Base-by-base conservation (phyloP, 192 early-diverging fungal genomes). In the Backusella parvicylindrica region DNA sequence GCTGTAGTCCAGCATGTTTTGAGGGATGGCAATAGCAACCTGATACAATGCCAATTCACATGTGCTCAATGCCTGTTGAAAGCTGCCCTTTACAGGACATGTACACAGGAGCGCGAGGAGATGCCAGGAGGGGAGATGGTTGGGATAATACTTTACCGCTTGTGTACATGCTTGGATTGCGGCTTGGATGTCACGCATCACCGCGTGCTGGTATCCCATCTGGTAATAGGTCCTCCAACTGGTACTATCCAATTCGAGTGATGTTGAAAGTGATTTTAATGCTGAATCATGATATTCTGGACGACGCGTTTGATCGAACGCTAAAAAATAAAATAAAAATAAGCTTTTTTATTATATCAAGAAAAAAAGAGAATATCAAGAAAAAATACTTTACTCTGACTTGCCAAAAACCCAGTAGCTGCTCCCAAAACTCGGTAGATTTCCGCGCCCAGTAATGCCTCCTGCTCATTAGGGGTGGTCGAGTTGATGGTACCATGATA, bases 51-150 rank as follows among this genome's bases (percentile, higher is more conserved):
- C 91, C 8, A 92, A 74, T 31, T 91, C 87, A 76, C 89, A 92
- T 23, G 89, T 83, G 32, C 85, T 86, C 75, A 88, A 74, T 1
- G 93, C 93, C 38, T 87, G 84, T 6, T 77, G 72, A 36, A 88
- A 84, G 74, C 92, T 88, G 63, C 91, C 89, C 75, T 89, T 86
- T 6, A 66, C 64, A 66, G 81, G 81, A 16, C 90, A 86, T 11
- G 93, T 90, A 5, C 88, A 83, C 15, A 91, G 77, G 66, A 93
- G 82, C 5, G 79, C 89, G 32, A 95, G 70, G 23, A 95, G 77
- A 77, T 95, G 90, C 92, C 92, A 95, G 6, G 92, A 90, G 31
- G 89, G 86, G 28, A 92, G 82, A 40, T 92, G 84, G 5, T 73
- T 70, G 0, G 87, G 65, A 21, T 90, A 83, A 35, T 90, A 69